Evolutionary conservation across 345 rosid genomes (phyloP), one percentile per base, ranked within the genome.

Genomic region (Aegle marmelos): DNA sequence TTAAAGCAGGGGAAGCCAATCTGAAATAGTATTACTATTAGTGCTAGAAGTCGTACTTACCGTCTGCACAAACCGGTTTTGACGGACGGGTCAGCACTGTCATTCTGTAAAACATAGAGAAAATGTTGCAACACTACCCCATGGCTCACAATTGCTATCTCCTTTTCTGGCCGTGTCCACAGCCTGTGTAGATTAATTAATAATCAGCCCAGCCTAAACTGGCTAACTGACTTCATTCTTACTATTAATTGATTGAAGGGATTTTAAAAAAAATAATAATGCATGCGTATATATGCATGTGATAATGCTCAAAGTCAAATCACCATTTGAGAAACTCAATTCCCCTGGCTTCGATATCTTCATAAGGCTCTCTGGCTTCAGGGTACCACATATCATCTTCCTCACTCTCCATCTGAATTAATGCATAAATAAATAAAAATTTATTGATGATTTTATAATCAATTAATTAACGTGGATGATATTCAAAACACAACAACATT

Each of bases 371-470:
- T 72, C 88, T 80, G 25, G 33, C 84, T 72, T 84, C 79, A 6
- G 86, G 81, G 17, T 68, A 80, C 98, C 98, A 90, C 79, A 81
- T 63, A 59, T 48, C 30, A 60, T 95, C 98, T 8, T 91, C 95
- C 30, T 88, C 92, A 71, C 78, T 86, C 81, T 91, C 95, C 61
- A 93, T 90, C 98, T 93, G 30, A 65, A 66, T 24, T 3, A 13
- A 13, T 45, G 3, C 3, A 45, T 41, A 41, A 41, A 41, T 41
- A 41, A 41, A 10, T 41, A 45, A 45, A 13, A n/a, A n/a, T n/a
- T n/a, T n/a, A n/a, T 45, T 13, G 50, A 45, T 0, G 17, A 13
- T 45, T 45, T 45, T 11, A 13, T 45, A 45, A 45, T 45, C 3
- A 45, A 45, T 45, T 45, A 45, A 45, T 1, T 45, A 13, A 45